These are phyloP conservation scores for Tulasnella sp. DNA, from an alignment of 768 basidiomycete genomes.

Conservation along the genomic window DNA sequence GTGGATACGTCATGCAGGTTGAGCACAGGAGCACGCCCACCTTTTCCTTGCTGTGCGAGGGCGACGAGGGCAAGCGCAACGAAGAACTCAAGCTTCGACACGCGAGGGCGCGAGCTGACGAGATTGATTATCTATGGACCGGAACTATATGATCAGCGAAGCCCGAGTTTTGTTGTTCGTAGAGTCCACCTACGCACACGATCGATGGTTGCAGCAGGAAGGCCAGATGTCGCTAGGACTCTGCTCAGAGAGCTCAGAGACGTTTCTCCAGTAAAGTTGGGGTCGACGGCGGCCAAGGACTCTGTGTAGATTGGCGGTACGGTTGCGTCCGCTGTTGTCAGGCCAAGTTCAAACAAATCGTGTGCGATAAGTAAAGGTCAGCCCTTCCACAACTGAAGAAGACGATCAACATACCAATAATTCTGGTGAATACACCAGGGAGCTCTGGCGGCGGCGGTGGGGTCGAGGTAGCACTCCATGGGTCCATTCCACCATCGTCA, in stretches of 20 bases:
- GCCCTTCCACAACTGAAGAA: not conserved
- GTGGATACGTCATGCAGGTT: not conserved
- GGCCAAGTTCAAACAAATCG: not conserved
- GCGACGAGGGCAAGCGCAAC: slow-evolving; percentile 81
- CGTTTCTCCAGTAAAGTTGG: slow-evolving; percentile 56
- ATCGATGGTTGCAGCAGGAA: slow-evolving; percentile 76
- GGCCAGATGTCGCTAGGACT: slow-evolving; percentile 58
- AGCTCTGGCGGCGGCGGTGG: slow-evolving; percentile 23
- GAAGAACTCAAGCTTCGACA: slow-evolving; percentile 84
- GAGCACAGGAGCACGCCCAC: slow-evolving; percentile 29
- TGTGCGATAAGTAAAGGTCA: not conserved
- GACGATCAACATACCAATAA: slow-evolving; percentile 15
- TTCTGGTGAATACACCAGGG: slow-evolving; percentile 15
- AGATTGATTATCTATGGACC: slow-evolving; percentile 68
- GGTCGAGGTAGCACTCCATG: slow-evolving; percentile 26
- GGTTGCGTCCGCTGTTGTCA: slow-evolving; percentile 52
- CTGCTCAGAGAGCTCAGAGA: slow-evolving; percentile 76
- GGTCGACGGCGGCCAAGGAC: slow-evolving; percentile 62
- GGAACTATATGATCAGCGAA: not conserved
- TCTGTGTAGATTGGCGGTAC: slow-evolving; percentile 66
- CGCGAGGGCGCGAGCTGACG: slow-evolving; percentile 64
- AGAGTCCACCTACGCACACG: slow-evolving; percentile 37
- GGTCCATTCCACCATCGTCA: slow-evolving; percentile 26
- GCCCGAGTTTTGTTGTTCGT: not conserved
- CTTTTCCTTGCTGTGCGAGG: slow-evolving; percentile 70